These are phyloP conservation scores for Glonium stellatum DNA, from an alignment of 495 filamentous ascomycete species.

Conservation along the genomic window DNA sequence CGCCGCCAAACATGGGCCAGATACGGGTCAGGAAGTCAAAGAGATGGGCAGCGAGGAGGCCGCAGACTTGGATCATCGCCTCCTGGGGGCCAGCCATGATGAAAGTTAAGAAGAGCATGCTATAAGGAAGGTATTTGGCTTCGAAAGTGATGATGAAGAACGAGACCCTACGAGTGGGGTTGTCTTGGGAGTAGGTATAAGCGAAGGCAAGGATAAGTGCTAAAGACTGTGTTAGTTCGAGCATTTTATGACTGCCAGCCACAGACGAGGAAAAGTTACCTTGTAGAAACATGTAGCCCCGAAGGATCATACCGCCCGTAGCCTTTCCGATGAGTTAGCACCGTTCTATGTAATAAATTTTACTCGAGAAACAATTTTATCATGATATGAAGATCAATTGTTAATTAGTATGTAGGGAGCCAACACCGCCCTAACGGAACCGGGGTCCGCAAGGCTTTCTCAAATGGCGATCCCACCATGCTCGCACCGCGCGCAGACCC, in stretches of 20 bases:
- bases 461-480: constrained; percentile 83
- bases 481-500: constrained; percentile 68
- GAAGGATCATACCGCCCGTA: constrained; percentile 46
- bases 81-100: constrained; percentile 46
- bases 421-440: constrained; percentile 67
- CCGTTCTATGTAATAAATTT: neutral
- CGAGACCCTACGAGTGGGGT: constrained; percentile 59
- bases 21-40: constrained; percentile 79
- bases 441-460: constrained; percentile 66
- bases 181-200: constrained; percentile 78
- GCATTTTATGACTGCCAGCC: neutral
- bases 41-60: constrained; percentile 73
- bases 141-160: constrained; percentile 75
- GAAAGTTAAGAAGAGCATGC: constrained; percentile 63
- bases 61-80: constrained; percentile 53
- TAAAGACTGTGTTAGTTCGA: constrained; percentile 20
- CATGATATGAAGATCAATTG: neutral
- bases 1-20: constrained; percentile 77
- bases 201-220: constrained; percentile 69
- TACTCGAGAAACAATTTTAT: neutral
- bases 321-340: constrained; percentile 46
- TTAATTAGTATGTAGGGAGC: constrained; percentile 71
- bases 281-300: constrained; percentile 48
- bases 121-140: constrained; percentile 65
- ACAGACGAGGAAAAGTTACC: constrained; percentile 35